Percentiles rank a stretch among this genome's conserved stretches.
These are phyloP conservation scores for Gossypium lobatum DNA, from an alignment of 441 rosid species.

Conservation along the genomic window DNA sequence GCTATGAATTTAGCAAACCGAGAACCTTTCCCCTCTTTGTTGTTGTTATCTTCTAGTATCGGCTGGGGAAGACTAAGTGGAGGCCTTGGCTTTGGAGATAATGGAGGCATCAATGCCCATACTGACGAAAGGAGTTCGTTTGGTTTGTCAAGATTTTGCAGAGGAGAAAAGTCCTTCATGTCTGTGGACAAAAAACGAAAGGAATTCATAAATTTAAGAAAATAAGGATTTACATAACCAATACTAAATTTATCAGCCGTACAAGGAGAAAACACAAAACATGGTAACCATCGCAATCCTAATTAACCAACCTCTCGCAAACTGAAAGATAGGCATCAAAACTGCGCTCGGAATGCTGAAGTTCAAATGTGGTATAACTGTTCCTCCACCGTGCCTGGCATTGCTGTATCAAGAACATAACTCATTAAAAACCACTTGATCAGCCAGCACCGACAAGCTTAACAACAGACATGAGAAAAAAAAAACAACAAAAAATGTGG, in stretches of 20 bases:
- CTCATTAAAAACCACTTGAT: slow-evolving; percentile 9
- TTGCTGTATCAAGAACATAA: slow-evolving; percentile 51
- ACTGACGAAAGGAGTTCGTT: slow-evolving; percentile 59
- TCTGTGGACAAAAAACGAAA: slow-evolving; percentile 31
- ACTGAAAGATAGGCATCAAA: slow-evolving; percentile 70
- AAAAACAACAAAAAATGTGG: background rate
- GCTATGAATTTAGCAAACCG: slow-evolving; percentile 77
- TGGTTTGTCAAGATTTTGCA: slow-evolving; percentile 63
- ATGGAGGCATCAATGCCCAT: slow-evolving; percentile 81
- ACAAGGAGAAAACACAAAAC: background rate
- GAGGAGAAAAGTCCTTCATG: slow-evolving; percentile 42
- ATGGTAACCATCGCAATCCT: background rate
- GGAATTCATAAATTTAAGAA: background rate
- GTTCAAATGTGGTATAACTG: slow-evolving; percentile 80
- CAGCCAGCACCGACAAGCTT: slow-evolving; percentile 2
- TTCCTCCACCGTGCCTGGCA: slow-evolving; percentile 87
- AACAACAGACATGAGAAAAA: background rate
- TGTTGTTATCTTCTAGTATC: slow-evolving; percentile 31
- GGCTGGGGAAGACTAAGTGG: slow-evolving; percentile 35
- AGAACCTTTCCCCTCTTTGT: slow-evolving; percentile 62
- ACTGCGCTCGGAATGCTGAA: slow-evolving; percentile 89
- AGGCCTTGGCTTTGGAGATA: slow-evolving; percentile 51
- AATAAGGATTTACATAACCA: background rate
- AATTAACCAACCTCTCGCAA: slow-evolving; percentile 55
- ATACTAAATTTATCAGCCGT: background rate